Evolutionary conservation across 441 rosid species (phyloP).

Genomic region (Erysimum cheiri): DNA sequence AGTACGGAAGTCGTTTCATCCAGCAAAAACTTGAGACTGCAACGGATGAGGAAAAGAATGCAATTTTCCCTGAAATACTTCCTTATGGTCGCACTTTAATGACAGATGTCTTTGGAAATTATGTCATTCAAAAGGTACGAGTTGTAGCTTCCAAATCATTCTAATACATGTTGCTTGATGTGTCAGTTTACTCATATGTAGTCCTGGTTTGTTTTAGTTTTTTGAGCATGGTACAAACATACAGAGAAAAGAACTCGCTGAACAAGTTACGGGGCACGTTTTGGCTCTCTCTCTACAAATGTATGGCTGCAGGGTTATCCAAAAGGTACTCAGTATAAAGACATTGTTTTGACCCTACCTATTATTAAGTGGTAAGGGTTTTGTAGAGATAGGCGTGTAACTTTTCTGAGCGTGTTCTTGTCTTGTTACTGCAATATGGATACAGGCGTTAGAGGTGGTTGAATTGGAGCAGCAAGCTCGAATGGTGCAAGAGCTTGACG

Average conservation of each 20-base stretch:
- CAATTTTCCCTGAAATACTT: conserved; percentile 79
- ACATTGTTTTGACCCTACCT: neutral
- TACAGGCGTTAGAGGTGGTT: conserved; percentile 90
- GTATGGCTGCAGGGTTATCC: conserved; percentile 99
- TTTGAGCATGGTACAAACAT: conserved; percentile 85
- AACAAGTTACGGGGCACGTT: conserved; percentile 81
- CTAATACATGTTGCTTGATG: conserved; percentile 11
- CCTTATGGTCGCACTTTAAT: conserved; percentile 82
- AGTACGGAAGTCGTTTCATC: conserved; percentile 93
- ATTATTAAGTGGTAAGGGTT: neutral
- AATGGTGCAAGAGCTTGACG: conserved; percentile 89
- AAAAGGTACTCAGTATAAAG: conserved; percentile 62
- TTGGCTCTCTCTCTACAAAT: conserved; percentile 91
- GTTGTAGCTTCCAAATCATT: conserved; percentile 30
- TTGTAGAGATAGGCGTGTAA: conserved; percentile 6
- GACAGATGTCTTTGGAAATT: conserved; percentile 98
- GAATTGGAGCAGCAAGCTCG: conserved; percentile 71
- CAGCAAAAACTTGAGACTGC: conserved; percentile 94
- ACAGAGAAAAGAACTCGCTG: conserved; percentile 82
- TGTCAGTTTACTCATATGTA: conserved; percentile 30
- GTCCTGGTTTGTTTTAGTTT: conserved; percentile 61
- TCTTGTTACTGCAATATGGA: conserved; percentile 31
- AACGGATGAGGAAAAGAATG: conserved; percentile 71
- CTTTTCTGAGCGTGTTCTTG: conserved; percentile 12
- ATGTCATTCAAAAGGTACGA: conserved; percentile 87